Evolutionary conservation across 257 asterid genomes (phyloP).

Genomic region (Vinca minor): DNA sequence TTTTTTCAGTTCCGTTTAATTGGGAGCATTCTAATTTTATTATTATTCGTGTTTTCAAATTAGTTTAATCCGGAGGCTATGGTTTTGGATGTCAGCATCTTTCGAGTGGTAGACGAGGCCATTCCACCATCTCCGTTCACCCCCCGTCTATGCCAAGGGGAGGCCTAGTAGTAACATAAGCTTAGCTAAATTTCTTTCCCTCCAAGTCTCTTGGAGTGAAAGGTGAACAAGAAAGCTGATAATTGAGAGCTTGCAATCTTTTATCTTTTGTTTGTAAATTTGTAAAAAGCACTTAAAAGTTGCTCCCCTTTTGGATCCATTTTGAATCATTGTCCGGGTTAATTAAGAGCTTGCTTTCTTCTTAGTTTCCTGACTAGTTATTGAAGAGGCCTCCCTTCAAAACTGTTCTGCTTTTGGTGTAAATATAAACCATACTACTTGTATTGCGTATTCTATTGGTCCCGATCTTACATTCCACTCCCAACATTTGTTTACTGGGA

Average conservation of each 20-base stretch:
- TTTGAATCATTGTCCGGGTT: too few relatives aligned
- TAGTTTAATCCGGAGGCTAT: too few relatives aligned
- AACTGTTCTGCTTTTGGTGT: neutral
- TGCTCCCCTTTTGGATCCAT: neutral
- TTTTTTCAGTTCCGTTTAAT: neutral
- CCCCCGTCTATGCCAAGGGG: neutral
- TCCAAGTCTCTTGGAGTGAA: too few relatives aligned
- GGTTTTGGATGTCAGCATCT: too few relatives aligned
- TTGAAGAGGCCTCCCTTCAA: neutral
- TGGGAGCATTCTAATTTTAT: neutral
- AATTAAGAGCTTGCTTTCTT: neutral
- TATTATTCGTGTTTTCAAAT: too few relatives aligned
- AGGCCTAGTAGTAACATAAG: neutral
- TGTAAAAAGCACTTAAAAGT: neutral
- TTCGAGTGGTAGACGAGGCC: too few relatives aligned
- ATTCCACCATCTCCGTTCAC: too few relatives aligned
- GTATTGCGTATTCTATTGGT: too few relatives aligned
- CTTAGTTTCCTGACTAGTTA: neutral
- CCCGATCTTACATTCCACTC: too few relatives aligned
- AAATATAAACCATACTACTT: neutral
- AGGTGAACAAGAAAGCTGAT: neutral
- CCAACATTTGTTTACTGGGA: too few relatives aligned
- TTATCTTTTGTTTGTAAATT: neutral
- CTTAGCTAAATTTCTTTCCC: too few relatives aligned
- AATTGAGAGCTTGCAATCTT: neutral